Base-by-base conservation (phyloP, 768 basidiomycete genomes). In the Hygrocybe coccinea region DNA sequence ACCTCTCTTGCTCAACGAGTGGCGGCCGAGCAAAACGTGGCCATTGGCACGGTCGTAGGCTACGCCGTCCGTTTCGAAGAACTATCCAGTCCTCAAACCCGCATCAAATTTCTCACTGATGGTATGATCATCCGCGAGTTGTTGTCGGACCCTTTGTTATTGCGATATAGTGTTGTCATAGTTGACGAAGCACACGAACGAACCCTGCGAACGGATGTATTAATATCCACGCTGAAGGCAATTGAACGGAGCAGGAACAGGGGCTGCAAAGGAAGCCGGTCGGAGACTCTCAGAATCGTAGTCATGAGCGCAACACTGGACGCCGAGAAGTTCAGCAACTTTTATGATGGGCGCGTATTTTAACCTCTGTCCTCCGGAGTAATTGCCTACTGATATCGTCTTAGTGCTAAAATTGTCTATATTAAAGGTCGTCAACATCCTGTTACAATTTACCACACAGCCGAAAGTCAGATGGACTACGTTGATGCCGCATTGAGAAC, bases 271-370 rank as follows among this genome's bases (percentile, higher is more conserved):
- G 73, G 73, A 38, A 85, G 83, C 61, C 74, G 71, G n/a, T 36
- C 50, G 4, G 24, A 55, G 10, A 86, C 88, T 14, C 79, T 99
- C 57, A 98, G 95, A 69, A 80, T 99, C 37, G 81, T 99, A 19
- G 81, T 99, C 60, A 99, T 99, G 97, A 94, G 91, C 69, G 97
- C 97, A 2, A 98, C 97, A 6, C 78, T 99, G 35, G 95, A 99
- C 65, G 95, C 95, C 0, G 87, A 95, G 61, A 92, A 91, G 60
- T 98, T 99, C 69, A 89, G 89, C 71, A 77, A 75, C 29, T 99
- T 95, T 71, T 97, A 89, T 65, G 67, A 84, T 66, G 78, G 84
- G 95, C 95, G 60, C 37, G 89, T 77, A 5, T 22, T 17, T 22
- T 35, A 8, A 45, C 33, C 17, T 21, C 8, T 49, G 22, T 22